A percentile compares a stretch with the other conserved stretches of the same genome.
Conservation (phyloP, 139 green algal genomes). For the Auxenochlorella pyrenoidosa region DNA sequence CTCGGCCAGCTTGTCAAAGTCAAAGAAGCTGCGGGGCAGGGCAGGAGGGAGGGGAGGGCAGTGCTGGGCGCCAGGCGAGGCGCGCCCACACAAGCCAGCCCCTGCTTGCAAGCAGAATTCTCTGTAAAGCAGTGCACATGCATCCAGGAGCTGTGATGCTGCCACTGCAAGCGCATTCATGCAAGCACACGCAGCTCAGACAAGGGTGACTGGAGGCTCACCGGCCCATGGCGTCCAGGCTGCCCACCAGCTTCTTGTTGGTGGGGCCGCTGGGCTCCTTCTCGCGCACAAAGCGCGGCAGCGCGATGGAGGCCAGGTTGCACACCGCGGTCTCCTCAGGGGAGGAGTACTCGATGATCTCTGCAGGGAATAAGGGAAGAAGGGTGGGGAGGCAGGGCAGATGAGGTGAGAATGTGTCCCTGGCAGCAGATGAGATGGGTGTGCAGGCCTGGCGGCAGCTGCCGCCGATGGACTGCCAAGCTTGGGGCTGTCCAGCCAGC, state of each 20-base stretch:
- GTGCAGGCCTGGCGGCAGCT: no score
- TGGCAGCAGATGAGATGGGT: no score
- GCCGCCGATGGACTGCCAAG: no score
- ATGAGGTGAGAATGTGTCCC: background rate
- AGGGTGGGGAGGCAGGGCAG: background rate
- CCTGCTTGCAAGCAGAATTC: no score
- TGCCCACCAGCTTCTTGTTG: constrained; percentile 85
- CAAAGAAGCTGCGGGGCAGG: constrained; percentile 73
- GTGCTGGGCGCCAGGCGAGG: background rate
- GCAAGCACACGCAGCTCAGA: no score
- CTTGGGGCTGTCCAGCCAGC: no score
- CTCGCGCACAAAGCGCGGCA: constrained; percentile 88
- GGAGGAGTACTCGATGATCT: constrained; percentile 98
- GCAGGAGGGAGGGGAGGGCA: no score
- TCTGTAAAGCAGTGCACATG: no score
- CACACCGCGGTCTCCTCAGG: constrained; percentile 98
- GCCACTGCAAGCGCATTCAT: no score
- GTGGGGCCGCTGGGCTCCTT: constrained; percentile 62
- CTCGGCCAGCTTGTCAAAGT: constrained; percentile 87
- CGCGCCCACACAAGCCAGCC: no score
- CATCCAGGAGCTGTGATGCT: no score
- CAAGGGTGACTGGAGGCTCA: background rate
- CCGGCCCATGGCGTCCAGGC: constrained; percentile 72
- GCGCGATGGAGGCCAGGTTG: constrained; percentile 98
- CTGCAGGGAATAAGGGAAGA: constrained; percentile 36